phyloP scores from a whole-genome alignment of 352 stramenopile genomes.

The Pythium dissimile region DNA sequence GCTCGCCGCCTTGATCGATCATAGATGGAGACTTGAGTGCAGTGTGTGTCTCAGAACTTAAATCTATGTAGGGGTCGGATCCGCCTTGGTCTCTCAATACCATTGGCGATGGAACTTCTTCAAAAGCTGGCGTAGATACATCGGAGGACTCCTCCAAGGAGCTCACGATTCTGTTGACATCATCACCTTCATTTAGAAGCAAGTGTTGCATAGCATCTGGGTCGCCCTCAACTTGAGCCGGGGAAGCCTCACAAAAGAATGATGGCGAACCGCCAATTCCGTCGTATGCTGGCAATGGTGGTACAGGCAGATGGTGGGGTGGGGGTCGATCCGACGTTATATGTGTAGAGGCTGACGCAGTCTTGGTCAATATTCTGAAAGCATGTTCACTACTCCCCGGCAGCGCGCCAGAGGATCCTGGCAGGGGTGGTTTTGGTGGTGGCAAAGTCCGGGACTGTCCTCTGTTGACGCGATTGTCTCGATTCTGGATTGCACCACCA shows the following conservation, averaged over 20 bases:
- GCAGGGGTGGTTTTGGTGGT: not conserved
- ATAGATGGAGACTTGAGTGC: not conserved
- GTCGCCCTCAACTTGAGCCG: not conserved
- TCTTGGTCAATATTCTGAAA: not conserved
- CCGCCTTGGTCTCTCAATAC: not conserved
- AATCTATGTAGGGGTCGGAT: no score
- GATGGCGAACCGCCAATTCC: conserved; percentile 74
- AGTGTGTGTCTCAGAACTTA: no score
- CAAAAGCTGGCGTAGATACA: not conserved
- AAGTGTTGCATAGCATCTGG: conserved; percentile 8
- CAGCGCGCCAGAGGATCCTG: no score
- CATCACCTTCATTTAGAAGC: conserved; percentile 1
- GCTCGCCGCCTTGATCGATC: no score
- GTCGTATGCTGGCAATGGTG: conserved; percentile 78
- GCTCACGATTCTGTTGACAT: not conserved
- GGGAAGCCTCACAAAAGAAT: conserved; percentile 54
- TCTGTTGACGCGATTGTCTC: not conserved
- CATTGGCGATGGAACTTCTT: not conserved
- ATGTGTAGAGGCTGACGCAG: not conserved
- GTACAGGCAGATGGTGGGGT: conserved; percentile 34
- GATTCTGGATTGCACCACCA: no score
- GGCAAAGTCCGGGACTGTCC: not conserved
- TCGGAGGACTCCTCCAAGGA: not conserved
- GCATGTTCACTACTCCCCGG: not conserved
- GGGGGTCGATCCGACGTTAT: conserved; percentile 4